These are phyloP conservation scores for Ustilago trichophora DNA, from an alignment of 1,284 basidiomycete genomes.

Conservation along the genomic window DNA sequence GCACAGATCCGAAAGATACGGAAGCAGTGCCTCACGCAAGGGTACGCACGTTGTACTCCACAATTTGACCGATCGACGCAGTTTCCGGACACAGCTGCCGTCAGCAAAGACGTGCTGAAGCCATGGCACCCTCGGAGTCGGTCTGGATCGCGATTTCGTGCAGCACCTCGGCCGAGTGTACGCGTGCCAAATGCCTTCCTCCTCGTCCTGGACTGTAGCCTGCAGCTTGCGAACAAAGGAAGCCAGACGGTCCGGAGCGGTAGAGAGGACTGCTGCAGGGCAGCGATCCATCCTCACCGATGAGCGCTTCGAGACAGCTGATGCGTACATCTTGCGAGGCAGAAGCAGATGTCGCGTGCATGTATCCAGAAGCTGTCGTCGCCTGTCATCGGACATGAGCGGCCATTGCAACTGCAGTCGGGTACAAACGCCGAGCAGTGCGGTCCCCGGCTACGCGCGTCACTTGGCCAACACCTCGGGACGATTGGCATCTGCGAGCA, in stretches of 20 bases:
- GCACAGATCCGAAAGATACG: conserved; percentile 42
- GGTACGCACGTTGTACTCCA: conserved; percentile 33
- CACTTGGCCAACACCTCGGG: conserved; percentile 6
- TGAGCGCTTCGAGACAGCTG: conserved; percentile 34
- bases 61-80: conserved; percentile 10
- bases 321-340: conserved; percentile 23
- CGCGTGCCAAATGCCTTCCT: conserved; percentile 43
- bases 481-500: conserved; percentile 12
- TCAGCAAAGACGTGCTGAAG: conserved; percentile 5
- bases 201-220: conserved; percentile 5
- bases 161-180: conserved; percentile 30
- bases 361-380: conserved; percentile 20
- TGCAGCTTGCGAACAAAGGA: conserved; percentile 26
- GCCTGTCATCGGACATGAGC: neutral
- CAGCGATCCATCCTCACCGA: conserved; percentile 25
- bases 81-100: conserved; percentile 5
- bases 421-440: conserved; percentile 21
- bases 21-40: conserved; percentile 51
- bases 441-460: conserved; percentile 23
- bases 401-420: conserved; percentile 25
- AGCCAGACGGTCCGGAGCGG: conserved; percentile 1
- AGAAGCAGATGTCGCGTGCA: conserved; percentile 8
- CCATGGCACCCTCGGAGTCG: conserved; percentile 9
- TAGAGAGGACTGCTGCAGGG: conserved; percentile 17
- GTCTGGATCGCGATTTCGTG: conserved; percentile 14